Evolutionary conservation across 2,329 filamentous ascomycete genomes (phyloP).

Genomic region (Paramyrothecium sp.): DNA sequence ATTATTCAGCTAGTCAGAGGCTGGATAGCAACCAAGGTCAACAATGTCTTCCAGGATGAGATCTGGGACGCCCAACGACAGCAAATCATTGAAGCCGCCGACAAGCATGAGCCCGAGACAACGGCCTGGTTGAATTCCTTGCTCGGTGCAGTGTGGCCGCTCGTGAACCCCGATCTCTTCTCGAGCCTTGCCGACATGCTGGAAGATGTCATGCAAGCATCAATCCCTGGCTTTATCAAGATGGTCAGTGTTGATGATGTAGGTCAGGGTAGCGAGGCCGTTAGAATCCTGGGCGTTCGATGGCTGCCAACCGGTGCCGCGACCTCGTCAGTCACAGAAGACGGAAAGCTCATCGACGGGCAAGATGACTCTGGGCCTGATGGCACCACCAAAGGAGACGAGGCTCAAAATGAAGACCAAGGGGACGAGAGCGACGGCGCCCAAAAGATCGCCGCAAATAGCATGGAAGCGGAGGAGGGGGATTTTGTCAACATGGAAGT

Average conservation of each 20-base stretch:
- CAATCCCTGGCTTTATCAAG: constrained; percentile 64
- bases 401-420: constrained; percentile 25
- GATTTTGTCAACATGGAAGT: constrained; percentile 78
- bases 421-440: constrained; percentile 24
- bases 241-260: constrained; percentile 77
- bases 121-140: constrained; percentile 73
- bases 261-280: constrained; percentile 69
- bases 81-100: constrained; percentile 42
- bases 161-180: constrained; percentile 75
- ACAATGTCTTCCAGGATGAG: constrained; percentile 65
- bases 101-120: constrained; percentile 54
- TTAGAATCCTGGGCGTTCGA: constrained; percentile 68
- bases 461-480: constrained; percentile 74
- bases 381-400: constrained; percentile 26
- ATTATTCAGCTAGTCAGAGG: constrained; percentile 47
- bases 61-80: constrained; percentile 64
- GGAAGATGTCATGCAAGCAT: constrained; percentile 80
- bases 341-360: constrained; percentile 52
- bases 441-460: constrained; percentile 38
- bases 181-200: constrained; percentile 66
- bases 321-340: constrained; percentile 54
- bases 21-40: constrained; percentile 62
- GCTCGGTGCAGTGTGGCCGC: constrained; percentile 66
- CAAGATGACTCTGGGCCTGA: constrained; percentile 30
- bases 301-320: constrained; percentile 73